These are phyloP conservation scores for Malassezia psittaci DNA, from an alignment of 1,284 basidiomycete genomes.

Conservation along the genomic window DNA sequence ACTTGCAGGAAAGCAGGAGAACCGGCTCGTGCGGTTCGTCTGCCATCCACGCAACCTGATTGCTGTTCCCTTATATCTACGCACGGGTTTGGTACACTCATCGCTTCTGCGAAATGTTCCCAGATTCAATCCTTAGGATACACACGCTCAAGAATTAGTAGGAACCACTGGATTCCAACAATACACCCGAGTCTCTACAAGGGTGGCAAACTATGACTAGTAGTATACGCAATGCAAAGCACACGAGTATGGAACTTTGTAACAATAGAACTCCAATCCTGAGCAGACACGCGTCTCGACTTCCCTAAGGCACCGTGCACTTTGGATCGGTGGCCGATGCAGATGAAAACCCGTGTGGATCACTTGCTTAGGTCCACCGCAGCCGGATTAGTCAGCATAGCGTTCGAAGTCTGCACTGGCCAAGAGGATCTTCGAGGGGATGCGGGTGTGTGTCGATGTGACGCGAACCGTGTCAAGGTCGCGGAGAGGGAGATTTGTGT, in stretches of 20 bases:
- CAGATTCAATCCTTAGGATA: neutral
- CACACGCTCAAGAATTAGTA: neutral
- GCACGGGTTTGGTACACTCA: constrained; percentile 1
- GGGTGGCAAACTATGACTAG: constrained; percentile 7
- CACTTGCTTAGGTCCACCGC: neutral
- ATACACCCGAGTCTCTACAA: constrained; percentile 5
- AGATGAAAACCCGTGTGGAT: too few relatives aligned
- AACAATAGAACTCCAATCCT: neutral
- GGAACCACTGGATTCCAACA: neutral
- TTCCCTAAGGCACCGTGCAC: too few relatives aligned
- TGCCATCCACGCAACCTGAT: neutral
- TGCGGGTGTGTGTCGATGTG: neutral
- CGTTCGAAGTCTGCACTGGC: neutral
- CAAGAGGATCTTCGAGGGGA: neutral
- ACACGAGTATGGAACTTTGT: neutral
- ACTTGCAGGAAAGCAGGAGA: too few relatives aligned
- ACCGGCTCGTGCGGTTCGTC: too few relatives aligned
- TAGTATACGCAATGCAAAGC: neutral
- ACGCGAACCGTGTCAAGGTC: too few relatives aligned
- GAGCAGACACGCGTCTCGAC: too few relatives aligned
- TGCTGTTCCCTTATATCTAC: neutral
- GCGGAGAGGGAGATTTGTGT: too few relatives aligned
- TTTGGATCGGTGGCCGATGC: too few relatives aligned
- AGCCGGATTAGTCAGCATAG: neutral
- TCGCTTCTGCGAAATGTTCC: neutral